phyloP scores from a whole-genome alignment of 2,329 filamentous ascomycete genomes.

The Peltaster fructicola region DNA sequence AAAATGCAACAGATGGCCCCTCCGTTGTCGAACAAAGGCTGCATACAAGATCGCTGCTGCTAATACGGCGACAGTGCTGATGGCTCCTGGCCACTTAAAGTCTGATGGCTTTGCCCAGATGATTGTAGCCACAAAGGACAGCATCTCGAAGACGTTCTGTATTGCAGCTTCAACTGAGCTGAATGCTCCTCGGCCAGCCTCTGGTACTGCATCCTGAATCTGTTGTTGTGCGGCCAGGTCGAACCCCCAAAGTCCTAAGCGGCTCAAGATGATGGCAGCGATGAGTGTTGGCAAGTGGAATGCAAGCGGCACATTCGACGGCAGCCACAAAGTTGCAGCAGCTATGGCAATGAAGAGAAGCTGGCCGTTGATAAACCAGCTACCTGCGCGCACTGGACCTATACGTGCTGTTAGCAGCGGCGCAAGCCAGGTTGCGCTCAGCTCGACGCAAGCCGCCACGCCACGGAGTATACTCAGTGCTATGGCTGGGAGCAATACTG shows the following conservation, averaged over 20 bases:
- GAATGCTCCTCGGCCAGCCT: constrained; percentile 42
- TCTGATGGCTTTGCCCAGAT: constrained; percentile 43
- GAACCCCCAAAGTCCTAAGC: constrained; percentile 31
- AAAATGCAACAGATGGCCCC: constrained; percentile 43
- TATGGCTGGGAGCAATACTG: constrained; percentile 35
- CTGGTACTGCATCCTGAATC: constrained; percentile 26
- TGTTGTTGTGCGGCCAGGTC: constrained; percentile 30
- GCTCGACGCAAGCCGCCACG: constrained; percentile 36
- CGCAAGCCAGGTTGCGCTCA: constrained; percentile 42
- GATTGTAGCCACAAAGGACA: constrained; percentile 49
- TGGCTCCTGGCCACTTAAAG: constrained; percentile 44
- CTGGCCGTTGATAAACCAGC: constrained; percentile 57
- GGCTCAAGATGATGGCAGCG: constrained; percentile 22
- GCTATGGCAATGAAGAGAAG: constrained; percentile 33
- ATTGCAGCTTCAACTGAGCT: constrained; percentile 49
- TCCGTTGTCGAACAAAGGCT: constrained; percentile 36
- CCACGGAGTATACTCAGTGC: constrained; percentile 35
- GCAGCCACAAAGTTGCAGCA: constrained; percentile 18
- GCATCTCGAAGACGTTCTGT: constrained; percentile 53
- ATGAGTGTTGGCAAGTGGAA: constrained; percentile 18
- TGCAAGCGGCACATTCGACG: constrained; percentile 3
- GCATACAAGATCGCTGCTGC: constrained; percentile 35
- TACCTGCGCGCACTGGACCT: constrained; percentile 40
- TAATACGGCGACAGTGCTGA: constrained; percentile 38
- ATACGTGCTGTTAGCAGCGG: constrained; percentile 36